Conservation (phyloP, 2,329 filamentous ascomycete species). For the Alternaria gansuensis region DNA sequence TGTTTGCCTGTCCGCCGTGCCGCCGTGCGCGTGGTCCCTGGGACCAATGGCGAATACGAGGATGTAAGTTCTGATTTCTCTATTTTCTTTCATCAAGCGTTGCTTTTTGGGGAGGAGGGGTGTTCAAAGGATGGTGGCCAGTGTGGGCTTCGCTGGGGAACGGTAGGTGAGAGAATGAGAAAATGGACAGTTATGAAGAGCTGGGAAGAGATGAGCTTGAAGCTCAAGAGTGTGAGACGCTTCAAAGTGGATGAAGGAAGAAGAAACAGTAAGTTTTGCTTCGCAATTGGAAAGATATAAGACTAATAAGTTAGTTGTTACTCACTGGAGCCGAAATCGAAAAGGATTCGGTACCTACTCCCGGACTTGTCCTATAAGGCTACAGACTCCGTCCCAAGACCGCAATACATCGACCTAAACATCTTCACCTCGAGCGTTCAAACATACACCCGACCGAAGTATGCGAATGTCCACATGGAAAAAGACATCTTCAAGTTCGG, state of each 20-base stretch:
- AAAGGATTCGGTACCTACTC: not conserved
- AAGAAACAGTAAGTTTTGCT: not conserved
- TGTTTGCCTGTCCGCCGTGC: not conserved
- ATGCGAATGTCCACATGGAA: not conserved
- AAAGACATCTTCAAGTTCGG: not conserved
- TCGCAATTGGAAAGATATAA: no score
- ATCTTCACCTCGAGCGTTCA: no score
- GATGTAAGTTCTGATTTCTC: not conserved
- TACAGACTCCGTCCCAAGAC: not conserved
- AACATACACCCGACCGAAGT: not conserved
- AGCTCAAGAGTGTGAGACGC: not conserved
- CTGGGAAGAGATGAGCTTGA: not conserved
- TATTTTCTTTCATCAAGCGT: not conserved
- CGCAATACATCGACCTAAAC: not conserved
- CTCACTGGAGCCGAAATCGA: not conserved
- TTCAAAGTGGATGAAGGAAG: not conserved
- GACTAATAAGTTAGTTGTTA: not conserved
- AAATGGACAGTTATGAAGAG: not conserved
- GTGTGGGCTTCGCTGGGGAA: not conserved
- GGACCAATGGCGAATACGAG: not conserved
- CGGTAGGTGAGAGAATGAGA: not conserved
- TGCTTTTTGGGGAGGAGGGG: not conserved
- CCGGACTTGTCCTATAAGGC: not conserved
- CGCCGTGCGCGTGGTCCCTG: not conserved
- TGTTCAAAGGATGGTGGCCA: no score